These are phyloP conservation scores for Neurospora sp. DNA, from an alignment of 495 filamentous ascomycete genomes.

Conservation along the genomic window DNA sequence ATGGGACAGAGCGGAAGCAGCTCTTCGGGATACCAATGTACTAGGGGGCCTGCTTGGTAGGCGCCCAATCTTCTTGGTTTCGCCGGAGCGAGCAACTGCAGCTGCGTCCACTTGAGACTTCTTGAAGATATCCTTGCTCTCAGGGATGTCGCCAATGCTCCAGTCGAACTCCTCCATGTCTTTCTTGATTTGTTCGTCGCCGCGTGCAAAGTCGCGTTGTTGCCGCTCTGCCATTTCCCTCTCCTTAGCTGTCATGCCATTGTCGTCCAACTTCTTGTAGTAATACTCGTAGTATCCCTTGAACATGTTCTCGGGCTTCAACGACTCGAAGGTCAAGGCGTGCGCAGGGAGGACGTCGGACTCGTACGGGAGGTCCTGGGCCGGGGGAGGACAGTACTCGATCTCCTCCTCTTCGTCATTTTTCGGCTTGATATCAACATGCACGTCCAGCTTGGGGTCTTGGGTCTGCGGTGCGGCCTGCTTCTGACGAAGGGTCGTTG, in stretches of 20 bases:
- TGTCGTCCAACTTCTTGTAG: slow-evolving; percentile 52
- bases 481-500: slow-evolving; percentile 23
- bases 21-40: slow-evolving; percentile 28
- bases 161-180: slow-evolving; percentile 47
- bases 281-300: slow-evolving; percentile 56
- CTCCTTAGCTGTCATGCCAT: slow-evolving; percentile 55
- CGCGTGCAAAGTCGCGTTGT: slow-evolving; percentile 40
- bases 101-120: slow-evolving; percentile 6
- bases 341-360: slow-evolving; percentile 65
- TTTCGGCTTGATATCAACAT: slow-evolving; percentile 23
- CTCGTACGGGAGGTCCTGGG: slow-evolving; percentile 57
- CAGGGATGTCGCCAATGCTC: slow-evolving; percentile 32
- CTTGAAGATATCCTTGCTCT: slow-evolving; percentile 20
- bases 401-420: slow-evolving; percentile 49
- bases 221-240: slow-evolving; percentile 50
- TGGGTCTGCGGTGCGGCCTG: slow-evolving; percentile 34
- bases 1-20: slow-evolving; percentile 27
- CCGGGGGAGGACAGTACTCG: slow-evolving; percentile 35
- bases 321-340: slow-evolving; percentile 33
- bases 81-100: neutral
- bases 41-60: slow-evolving; percentile 24
- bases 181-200: slow-evolving; percentile 48
- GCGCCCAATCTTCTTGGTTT: slow-evolving; percentile 16
- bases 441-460: slow-evolving; percentile 35
- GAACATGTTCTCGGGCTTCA: slow-evolving; percentile 54